Base-by-base conservation (phyloP, 192 early-diverging fungal genomes). In the Martensiomyces pterosporus region DNA sequence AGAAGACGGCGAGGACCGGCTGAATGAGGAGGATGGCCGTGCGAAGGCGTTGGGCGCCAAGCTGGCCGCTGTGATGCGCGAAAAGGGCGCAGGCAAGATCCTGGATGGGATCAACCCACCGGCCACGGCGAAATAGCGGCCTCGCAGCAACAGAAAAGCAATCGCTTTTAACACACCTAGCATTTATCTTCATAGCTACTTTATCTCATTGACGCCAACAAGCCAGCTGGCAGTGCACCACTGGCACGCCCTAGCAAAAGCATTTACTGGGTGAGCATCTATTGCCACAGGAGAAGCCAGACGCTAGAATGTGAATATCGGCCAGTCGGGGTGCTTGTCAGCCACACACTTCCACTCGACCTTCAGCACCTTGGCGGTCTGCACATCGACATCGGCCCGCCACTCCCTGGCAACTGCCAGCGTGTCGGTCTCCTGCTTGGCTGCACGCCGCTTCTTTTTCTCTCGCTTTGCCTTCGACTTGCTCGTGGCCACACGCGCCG, bases 71-170 rank as follows among this genome's bases (percentile, higher is more conserved):
- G 29, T 34, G 32, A 64, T 88, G 60, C 61, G 72, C 32, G 62
- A 52, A 23, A 45, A 46, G 19, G 86, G 86, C 14, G 86, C 78
- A 1, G 44, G 54, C 7, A 63, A 47, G 0, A 81, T 88, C 16
- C 60, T 88, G 40, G 50, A 68, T 3, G 61, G 60, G 39, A 85
- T 88, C 22, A 44, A 53, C n/a, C n/a, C n/a, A n/a, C n/a, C n/a
- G n/a, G n/a, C n/a, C n/a, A n/a, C n/a, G n/a, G n/a, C n/a, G n/a
- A n/a, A n/a, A n/a, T n/a, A n/a, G n/a, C n/a, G n/a, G n/a, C n/a
- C n/a, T n/a, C n/a, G n/a, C n/a, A n/a, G n/a, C n/a, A n/a, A n/a
- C n/a, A n/a, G n/a, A n/a, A n/a, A n/a, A n/a, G n/a, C n/a, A n/a
- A n/a, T n/a, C n/a, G n/a, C n/a, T n/a, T n/a, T n/a, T n/a, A n/a